Evolutionary conservation across 176 grass and related monocot species (phyloP), one percentile per base, ranked within the genome.

Genomic region (Triticum turgidum): DNA sequence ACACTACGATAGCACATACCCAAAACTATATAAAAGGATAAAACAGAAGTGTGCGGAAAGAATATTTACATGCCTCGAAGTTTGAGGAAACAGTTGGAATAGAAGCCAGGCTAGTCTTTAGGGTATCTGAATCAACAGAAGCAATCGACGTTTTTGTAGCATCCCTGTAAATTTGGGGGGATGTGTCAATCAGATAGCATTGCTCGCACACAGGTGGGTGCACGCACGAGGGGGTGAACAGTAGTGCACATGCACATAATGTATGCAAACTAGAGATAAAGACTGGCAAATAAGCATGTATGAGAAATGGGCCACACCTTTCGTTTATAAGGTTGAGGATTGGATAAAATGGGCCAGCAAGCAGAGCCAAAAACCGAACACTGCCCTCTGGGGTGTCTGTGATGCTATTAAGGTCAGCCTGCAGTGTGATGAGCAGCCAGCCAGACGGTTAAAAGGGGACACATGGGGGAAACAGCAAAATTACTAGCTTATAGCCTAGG

Each of bases 331-430:
- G 93, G 73, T 78, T 88, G 38, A 98, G 91, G 77, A 98, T 90
- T 4, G 96, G 93, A 83, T 92, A 98, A 82, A 98, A 95, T 84
- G 96, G 96, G 11, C 96, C 96, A 87, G 91, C 93, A 85, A 98
- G 93, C 84, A 95, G 88, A 76, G 91, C 93, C 77, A 98, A 87
- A 86, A 98, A 95, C 1, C 69, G 87, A 52, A 94, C 84, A 38
- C 82, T 95, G 82, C 62, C 91, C 69, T 98, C 93, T 44, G 91
- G 90, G 67, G 85, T 83, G 71, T 95, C 96, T 38, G 71, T 15
- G 13, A 94, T n/a, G 62, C 82, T 95, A 77, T 82, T 90, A 86
- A 98, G 88, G 79, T 95, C 96, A 87, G 87, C 76, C 96, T 98
- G 89, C 88, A 92, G 58, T 83, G 81, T 47, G 80, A 75, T 67